phyloP scores from a whole-genome alignment of 1,284 basidiomycete genomes.

The Trichosporon sp. region DNA sequence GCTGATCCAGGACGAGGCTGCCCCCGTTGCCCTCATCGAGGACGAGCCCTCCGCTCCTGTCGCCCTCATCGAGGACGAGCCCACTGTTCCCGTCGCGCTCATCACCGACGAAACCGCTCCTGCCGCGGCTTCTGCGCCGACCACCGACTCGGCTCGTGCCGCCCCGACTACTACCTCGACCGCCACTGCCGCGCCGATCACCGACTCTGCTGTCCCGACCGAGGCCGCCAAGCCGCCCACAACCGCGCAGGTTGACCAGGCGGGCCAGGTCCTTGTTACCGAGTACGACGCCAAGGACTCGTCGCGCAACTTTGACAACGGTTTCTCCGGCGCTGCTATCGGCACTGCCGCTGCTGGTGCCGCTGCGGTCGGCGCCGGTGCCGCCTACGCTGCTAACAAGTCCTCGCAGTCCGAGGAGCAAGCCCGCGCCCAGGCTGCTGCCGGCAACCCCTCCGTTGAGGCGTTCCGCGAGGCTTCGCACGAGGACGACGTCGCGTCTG shows the following conservation, averaged over 20 bases:
- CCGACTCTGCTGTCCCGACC: slow-evolving; percentile 6
- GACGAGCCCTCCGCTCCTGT: too few species aligned
- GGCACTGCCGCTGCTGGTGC: slow-evolving; percentile 14
- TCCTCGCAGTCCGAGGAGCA: not conserved
- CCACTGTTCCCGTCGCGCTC: too few species aligned
- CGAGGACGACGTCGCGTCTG: not conserved
- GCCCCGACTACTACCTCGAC: not conserved
- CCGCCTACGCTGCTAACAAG: not conserved
- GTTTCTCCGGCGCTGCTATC: not conserved
- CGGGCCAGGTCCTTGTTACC: not conserved
- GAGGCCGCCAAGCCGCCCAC: not conserved
- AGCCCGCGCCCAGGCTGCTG: not conserved
- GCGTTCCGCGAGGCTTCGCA: slow-evolving; percentile 12
- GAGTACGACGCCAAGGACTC: slow-evolving; percentile 14
- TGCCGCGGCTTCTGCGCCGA: too few species aligned
- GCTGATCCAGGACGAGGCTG: too few species aligned
- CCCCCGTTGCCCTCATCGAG: too few species aligned
- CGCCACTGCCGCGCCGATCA: slow-evolving; percentile 1
- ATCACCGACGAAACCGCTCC: too few species aligned
- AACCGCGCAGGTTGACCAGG: slow-evolving; percentile 5
- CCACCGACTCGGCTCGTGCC: not conserved
- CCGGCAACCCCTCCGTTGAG: slow-evolving; percentile 6
- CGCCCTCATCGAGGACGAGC: too few species aligned
- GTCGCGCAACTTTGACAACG: slow-evolving; percentile 2
- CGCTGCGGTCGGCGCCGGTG: slow-evolving; percentile 8